Conservation (phyloP, 805 yeast species). For the Kurtzmaniella fragi region DNA sequence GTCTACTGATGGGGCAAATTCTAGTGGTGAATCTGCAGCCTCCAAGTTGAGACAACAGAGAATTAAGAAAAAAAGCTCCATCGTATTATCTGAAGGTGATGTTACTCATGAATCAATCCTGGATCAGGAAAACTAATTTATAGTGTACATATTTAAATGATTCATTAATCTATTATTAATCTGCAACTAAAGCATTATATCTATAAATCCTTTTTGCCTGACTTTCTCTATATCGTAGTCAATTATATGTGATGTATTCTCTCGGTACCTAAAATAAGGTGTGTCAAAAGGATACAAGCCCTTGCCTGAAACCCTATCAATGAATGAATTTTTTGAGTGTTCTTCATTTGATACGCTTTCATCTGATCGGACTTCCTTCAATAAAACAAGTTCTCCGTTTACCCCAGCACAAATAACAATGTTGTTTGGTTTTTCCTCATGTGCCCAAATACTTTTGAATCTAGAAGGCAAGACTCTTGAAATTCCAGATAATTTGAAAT, state of each 20-base stretch:
- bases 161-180: not conserved
- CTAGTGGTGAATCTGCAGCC: slow-evolving; percentile 27
- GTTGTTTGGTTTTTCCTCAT: not conserved
- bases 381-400: slow-evolving; percentile 29
- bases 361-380: not conserved
- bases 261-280: slow-evolving; percentile 28
- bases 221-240: slow-evolving; percentile 33
- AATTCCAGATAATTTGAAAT: slow-evolving; percentile 20
- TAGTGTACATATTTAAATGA: not conserved
- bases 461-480: slow-evolving; percentile 26
- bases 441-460: slow-evolving; percentile 18
- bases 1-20: slow-evolving; percentile 14
- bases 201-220: slow-evolving; percentile 1
- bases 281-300: slow-evolving; percentile 32
- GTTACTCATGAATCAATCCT: slow-evolving; percentile 1
- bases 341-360: slow-evolving; percentile 9
- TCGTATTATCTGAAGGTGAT: slow-evolving; percentile 3
- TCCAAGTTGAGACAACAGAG: slow-evolving; percentile 40
- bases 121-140: slow-evolving; percentile 1
- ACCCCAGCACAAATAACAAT: slow-evolving; percentile 26
- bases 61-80: slow-evolving; percentile 19
- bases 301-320: slow-evolving; percentile 34
- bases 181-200: not conserved
- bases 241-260: slow-evolving; percentile 17
- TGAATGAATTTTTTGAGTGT: slow-evolving; percentile 25